A percentile compares a stretch with the other conserved stretches of the same genome.
These are phyloP conservation scores for Tulasnella sp. DNA, from an alignment of 768 basidiomycete species.

Conservation along the genomic window DNA sequence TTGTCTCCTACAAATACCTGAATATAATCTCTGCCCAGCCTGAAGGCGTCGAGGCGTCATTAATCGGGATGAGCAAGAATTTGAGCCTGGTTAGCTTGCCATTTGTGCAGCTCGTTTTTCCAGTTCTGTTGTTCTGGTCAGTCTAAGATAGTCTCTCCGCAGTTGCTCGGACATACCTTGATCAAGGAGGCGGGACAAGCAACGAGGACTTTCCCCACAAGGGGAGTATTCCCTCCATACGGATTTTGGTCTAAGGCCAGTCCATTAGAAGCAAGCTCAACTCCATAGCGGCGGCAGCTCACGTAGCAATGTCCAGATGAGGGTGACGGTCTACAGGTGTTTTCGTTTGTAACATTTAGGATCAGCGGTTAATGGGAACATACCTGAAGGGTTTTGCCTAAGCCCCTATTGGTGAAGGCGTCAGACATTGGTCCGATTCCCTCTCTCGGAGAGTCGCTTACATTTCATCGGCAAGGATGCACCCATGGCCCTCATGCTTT, in stretches of 20 bases:
- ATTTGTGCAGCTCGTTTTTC: slow-evolving; percentile 94
- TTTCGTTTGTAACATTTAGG: background rate
- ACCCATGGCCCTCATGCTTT: slow-evolving; percentile 86
- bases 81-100: slow-evolving; percentile 59
- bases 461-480: slow-evolving; percentile 98
- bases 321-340: slow-evolving; percentile 73
- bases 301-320: slow-evolving; percentile 94
- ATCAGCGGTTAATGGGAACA: slow-evolving; percentile 3
- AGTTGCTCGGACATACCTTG: slow-evolving; percentile 55
- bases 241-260: slow-evolving; percentile 73
- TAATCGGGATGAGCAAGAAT: background rate
- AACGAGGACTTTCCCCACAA: slow-evolving; percentile 80
- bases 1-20: slow-evolving; percentile 65
- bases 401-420: slow-evolving; percentile 62
- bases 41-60: slow-evolving; percentile 36
- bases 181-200: slow-evolving; percentile 93
- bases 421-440: background rate
- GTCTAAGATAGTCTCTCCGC: background rate
- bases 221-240: slow-evolving; percentile 59
- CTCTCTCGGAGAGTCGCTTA: slow-evolving; percentile 42
- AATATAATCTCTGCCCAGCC: slow-evolving; percentile 61
- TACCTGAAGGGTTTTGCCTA: slow-evolving; percentile 94
- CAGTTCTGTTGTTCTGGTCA: slow-evolving; percentile 66
- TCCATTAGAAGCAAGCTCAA: background rate
- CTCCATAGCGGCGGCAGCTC: slow-evolving; percentile 41